Conservation (phyloP, 2,329 filamentous ascomycete species). For the Zalaria obscura region DNA sequence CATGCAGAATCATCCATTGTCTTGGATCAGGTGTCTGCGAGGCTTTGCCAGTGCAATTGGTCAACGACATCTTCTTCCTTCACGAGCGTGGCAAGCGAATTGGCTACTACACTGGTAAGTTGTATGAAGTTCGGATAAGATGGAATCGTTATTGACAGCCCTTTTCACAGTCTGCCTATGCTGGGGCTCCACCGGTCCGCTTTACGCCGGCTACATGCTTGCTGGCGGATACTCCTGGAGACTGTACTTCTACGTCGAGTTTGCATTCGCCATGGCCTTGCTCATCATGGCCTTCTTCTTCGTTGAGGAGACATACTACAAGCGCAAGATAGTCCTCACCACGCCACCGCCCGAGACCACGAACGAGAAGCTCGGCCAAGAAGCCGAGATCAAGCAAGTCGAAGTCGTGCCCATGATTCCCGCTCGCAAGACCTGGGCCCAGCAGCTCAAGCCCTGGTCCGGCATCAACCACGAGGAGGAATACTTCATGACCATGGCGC, state of each 20-base stretch:
- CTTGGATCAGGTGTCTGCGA: constrained; percentile 32
- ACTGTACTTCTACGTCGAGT: constrained; percentile 47
- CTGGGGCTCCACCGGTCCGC: constrained; percentile 39
- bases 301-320: constrained; percentile 46
- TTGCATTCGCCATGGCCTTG: constrained; percentile 35
- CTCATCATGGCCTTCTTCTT: constrained; percentile 40
- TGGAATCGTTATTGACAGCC: too few relatives aligned
- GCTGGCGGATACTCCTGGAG: constrained; percentile 43
- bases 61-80: constrained; percentile 34
- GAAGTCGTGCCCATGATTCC: constrained; percentile 14
- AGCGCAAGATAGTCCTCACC: constrained; percentile 8
- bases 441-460: constrained; percentile 19
- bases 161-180: constrained; percentile 33
- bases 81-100: constrained; percentile 36
- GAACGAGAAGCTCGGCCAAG: constrained; percentile 7
- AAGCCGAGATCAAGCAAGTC: constrained; percentile 7
- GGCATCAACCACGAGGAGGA: constrained; percentile 17
- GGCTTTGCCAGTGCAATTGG: constrained; percentile 31
- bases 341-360: not conserved
- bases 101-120: constrained; percentile 39
- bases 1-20: constrained; percentile 26
- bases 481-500: constrained; percentile 21
- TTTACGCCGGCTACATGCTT: constrained; percentile 49
- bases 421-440: constrained; percentile 13
- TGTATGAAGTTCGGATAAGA: not conserved